Evolutionary conservation across 495 filamentous ascomycete genomes (phyloP).

Genomic region (Talaromyces thailandensis): DNA sequence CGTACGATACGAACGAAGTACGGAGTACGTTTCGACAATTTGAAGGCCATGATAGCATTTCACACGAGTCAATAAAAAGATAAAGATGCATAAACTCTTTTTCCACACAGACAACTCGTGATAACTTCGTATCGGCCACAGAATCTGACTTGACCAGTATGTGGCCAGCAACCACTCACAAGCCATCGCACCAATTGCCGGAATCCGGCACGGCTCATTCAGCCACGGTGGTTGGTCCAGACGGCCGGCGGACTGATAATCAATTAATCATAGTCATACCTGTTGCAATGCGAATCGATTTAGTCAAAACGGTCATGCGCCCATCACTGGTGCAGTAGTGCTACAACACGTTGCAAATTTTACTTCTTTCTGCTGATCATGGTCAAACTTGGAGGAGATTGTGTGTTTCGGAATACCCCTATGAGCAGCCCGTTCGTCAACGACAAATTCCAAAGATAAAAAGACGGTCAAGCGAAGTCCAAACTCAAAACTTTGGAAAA

Average conservation of each 20-base stretch:
- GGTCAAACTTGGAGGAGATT: not conserved
- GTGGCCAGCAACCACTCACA: not conserved
- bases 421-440: not conserved
- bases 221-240: not conserved
- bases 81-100: not conserved
- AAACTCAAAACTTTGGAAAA: not conserved
- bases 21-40: not conserved
- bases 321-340: not conserved
- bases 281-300: not conserved
- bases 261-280: not conserved
- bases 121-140: not conserved
- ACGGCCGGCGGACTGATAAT: not conserved
- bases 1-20: not conserved
- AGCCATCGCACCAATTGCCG: not conserved
- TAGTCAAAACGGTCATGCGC: not conserved
- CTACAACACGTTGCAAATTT: not conserved
- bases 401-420: not conserved
- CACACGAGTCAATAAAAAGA: not conserved
- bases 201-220: slow-evolving; percentile 4
- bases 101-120: not conserved
- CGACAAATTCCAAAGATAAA: not conserved
- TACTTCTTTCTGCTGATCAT: not conserved
- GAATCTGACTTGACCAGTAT: not conserved
- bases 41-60: not conserved
- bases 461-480: not conserved